Base-by-base conservation (phyloP, 1,284 basidiomycete genomes). In the Microbotryum intermedium region DNA sequence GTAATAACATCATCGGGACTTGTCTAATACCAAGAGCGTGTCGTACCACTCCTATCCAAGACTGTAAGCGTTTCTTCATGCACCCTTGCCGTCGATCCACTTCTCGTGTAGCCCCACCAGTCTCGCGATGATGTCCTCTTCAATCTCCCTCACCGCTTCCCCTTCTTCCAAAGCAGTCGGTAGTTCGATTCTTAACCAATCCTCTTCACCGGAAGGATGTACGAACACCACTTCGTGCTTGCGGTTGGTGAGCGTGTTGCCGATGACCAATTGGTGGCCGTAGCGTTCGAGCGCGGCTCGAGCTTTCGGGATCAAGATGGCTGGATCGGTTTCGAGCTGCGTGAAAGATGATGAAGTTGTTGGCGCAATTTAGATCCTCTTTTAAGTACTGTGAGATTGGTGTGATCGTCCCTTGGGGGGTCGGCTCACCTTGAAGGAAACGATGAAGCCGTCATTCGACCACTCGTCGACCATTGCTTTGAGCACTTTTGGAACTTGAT, bases 241-340 rank as follows among this genome's bases (percentile, higher is more conserved):
- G 57, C 94, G 83, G 51, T 83, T 79, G 71, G 93, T 83, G 16
- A 98, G 82, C 62, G 94, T 87, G 74, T 98, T 98, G 28, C 90
- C 94, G 68, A 98, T 91, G 53, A 98, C 95, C 28, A 97, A 84
- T 74, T 97, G 93, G 74, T 98, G 94, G 0, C 93, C 92, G 73
- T 98, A 98, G 25, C 92, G 83, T 64, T 90, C 85, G 29, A 98
- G 81, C 3, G 94, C 90, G 3, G 80, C 83, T 28, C 84, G 82
- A 0, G 94, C 87, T 78, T 98, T 98, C 28, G 94, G 93, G 55
- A 97, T 82, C 21, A 98, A 80, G 10, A 98, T 79, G 1, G 77
- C 54, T 20, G 78, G 77, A 70, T 98, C 94, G 4, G 95, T 98
- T 79, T 98, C 95, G 51, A 98, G 84, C 91, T 97, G 71, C 3